These are phyloP conservation scores for Cyathus striatus DNA, from an alignment of 768 basidiomycete genomes.

Conservation along the genomic window DNA sequence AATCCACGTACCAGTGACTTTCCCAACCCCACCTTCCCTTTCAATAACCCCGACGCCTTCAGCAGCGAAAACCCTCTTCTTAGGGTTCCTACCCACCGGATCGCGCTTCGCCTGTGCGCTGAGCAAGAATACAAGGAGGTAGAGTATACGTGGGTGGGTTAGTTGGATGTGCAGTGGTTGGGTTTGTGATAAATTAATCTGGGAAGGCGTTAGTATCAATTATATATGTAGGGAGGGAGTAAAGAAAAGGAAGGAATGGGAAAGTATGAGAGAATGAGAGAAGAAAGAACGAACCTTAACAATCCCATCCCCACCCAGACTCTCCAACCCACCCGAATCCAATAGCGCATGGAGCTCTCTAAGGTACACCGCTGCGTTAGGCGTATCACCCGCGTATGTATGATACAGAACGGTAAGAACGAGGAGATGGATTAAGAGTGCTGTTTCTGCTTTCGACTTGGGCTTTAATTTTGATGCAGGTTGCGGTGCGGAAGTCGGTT, in stretches of 20 bases:
- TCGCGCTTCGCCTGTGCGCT: conserved; percentile 67
- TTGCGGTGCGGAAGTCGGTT: conserved; percentile 2
- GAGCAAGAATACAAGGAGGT: conserved; percentile 61
- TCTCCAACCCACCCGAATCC: conserved; percentile 48
- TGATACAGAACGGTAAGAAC: conserved; percentile 57
- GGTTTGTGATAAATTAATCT: conserved; percentile 27
- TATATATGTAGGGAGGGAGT: no score
- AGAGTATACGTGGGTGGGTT: conserved; percentile 66
- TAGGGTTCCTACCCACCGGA: conserved; percentile 68
- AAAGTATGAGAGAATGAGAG: conserved; percentile 7
- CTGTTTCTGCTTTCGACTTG: conserved; percentile 15
- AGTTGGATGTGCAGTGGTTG: conserved; percentile 49
- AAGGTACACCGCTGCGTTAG: conserved; percentile 44
- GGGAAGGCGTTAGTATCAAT: no score
- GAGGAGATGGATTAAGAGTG: conserved; percentile 50
- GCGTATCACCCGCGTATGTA: conserved; percentile 52
- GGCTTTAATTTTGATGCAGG: not conserved
- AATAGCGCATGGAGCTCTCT: conserved; percentile 60
- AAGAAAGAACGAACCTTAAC: conserved; percentile 18
- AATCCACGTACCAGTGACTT: conserved; percentile 28
- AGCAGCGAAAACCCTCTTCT: conserved; percentile 61
- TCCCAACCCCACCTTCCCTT: conserved; percentile 38
- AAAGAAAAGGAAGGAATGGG: conserved; percentile 16
- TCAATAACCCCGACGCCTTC: conserved; percentile 54
- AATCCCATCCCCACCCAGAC: conserved; percentile 27